Evolutionary conservation across 495 filamentous ascomycete genomes (phyloP), one percentile per base, ranked within the genome.

Genomic region (Daldinia grandis): DNA sequence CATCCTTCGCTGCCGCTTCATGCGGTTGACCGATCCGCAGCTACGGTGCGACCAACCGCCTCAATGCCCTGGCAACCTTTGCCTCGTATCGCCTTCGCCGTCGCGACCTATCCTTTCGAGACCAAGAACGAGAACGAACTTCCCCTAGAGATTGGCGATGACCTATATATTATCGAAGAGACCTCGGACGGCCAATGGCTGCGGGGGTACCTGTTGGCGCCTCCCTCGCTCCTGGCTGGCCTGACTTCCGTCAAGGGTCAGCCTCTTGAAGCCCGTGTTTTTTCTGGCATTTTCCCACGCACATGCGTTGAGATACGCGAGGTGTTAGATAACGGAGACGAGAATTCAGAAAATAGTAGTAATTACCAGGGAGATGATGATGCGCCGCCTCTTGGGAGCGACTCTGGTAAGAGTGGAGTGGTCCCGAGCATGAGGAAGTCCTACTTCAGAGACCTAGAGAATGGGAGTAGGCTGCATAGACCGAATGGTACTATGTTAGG

Each of bases 161-260:
- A 98, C 79, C 84, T 99, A 58, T 99, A 99, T 80, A 97, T 99
- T 62, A 97, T 99, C 76, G 95, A 99, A 81, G 93, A 97, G 79
- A 94, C 94, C 3, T 80, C 78, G 24, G 87, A 96, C 80, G 91
- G 90, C 68, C 86, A 93, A 74, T 99, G 96, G 96, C 94, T 92
- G 75, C 90, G 95, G 15, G 95, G 95, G 42, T 99, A 99, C 81
- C 86, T 99, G 51, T 90, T 98, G 64, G 93, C 95, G 74, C 95
- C 95, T 7, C 96, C 96, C 5, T 97, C 93, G 51, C 82, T 99
- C 70, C 87, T 98, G 55, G 93, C 95, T 17, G 96, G 95, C 37
- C 84, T 99, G 72, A 98, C 96, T 5, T 93, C 91, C 76, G 88
- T 89, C 69, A 97, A 93, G 79, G 95, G 95, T 21, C 93, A 97